A percentile compares a stretch with the other conserved stretches of the same genome.
These are phyloP conservation scores for Garcileccinum viscosum DNA, from an alignment of 1,284 basidiomycete genomes.

Conservation along the genomic window DNA sequence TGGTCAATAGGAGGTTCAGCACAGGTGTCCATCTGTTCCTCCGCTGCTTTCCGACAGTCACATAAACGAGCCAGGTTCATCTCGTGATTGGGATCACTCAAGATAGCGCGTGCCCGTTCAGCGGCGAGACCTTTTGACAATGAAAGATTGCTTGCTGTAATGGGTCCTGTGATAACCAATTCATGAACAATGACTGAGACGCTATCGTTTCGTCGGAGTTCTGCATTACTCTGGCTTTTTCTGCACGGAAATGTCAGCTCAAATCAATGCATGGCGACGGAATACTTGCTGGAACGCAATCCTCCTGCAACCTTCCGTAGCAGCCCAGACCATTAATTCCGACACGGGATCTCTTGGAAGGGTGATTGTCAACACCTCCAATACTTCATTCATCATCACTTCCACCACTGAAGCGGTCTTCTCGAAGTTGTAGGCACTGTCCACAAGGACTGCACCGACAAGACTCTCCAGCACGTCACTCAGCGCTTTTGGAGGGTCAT, in stretches of 20 bases:
- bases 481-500: conserved; percentile 82
- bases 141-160: conserved; percentile 57
- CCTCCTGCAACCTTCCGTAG: conserved; percentile 58
- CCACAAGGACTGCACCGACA: conserved; percentile 83
- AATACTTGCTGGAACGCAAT: conserved; percentile 52
- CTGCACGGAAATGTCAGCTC: conserved; percentile 41
- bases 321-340: conserved; percentile 68
- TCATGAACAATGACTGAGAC: conserved; percentile 65
- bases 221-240: conserved; percentile 52
- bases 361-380: conserved; percentile 60
- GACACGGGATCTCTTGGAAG: conserved; percentile 72
- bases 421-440: conserved; percentile 76
- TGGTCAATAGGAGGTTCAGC: conserved; percentile 28
- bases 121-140: conserved; percentile 71
- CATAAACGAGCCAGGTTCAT: conserved; percentile 58
- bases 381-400: conserved; percentile 64
- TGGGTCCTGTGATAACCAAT: conserved; percentile 60
- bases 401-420: conserved; percentile 65
- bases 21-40: conserved; percentile 24
- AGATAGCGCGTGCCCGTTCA: conserved; percentile 58
- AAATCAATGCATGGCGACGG: neutral
- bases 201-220: conserved; percentile 54
- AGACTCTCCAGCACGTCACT: conserved; percentile 84
- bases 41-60: conserved; percentile 47
- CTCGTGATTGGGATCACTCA: conserved; percentile 54